Evolutionary conservation across 164 flowering plant species (phyloP), one percentile per base, ranked within the genome.

Genomic region (Santalum album): DNA sequence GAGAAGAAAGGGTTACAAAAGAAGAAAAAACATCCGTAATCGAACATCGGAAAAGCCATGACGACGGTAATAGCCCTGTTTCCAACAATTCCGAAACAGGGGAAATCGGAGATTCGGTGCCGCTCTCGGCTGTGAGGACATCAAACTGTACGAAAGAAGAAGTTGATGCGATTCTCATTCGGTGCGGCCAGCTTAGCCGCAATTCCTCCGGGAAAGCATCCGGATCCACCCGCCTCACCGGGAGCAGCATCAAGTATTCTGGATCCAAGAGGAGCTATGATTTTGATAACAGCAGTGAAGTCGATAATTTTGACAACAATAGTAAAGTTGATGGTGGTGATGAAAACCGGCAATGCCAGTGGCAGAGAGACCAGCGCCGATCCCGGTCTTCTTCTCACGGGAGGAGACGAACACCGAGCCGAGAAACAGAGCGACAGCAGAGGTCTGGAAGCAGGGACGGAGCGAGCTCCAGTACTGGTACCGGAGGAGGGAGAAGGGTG

Each of bases 61-160:
- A 79, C 9, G 24, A 46, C 23, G 39, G 29, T 17, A 42, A 19
- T 38, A 19, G 58, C 14, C 20, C 45, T 42, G 20, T n/a, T 22
- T 20, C 45, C n/a, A 22, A n/a, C 6, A 61, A 23, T 29, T 64
- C 21, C 15, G 21, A 5, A 26, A 25, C 21, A 49, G 52, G 40
- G 34, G 53, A n/a, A 42, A n/a, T 25, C 39, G 42, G 22, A 9
- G 61, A 14, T 10, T 5, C 19, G 32, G 36, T 40, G 32, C 46
- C 60, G 0, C 62, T 71, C 5, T 26, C 67, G 1, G 77, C 80
- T n/a, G 25, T 45, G 54, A 78, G 94, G 72, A 80, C 89, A 0
- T 87, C 96, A 2, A 90, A 90, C 72, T 90, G 96, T 68, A 84
- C 86, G 0, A 86, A 86, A 56, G 98, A 88, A 43, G 96, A 91